A percentile compares a stretch with the other conserved stretches of the same genome.
Conservation (phyloP, 78 protist genomes). For the Protostelium mycophagum region DNA sequence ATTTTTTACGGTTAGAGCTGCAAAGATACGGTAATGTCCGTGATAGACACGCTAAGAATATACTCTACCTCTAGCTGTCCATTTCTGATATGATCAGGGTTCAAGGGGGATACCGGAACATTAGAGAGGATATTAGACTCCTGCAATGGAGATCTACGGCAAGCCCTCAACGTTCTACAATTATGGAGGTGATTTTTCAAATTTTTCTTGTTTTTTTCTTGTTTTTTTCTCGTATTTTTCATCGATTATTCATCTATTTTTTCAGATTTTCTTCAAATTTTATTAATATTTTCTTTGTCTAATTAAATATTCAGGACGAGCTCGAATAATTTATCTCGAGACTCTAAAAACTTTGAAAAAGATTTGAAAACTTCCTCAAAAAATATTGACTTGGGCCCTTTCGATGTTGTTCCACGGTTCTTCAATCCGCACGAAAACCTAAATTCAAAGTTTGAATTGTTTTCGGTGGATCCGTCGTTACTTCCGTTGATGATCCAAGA, state of each 20-base stretch:
- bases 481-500: constrained; percentile 63
- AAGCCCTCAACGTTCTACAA: neutral
- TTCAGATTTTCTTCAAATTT: too few relatives aligned
- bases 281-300: too few relatives aligned
- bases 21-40: too few relatives aligned
- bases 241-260: too few relatives aligned
- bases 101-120: neutral
- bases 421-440: constrained; percentile 1
- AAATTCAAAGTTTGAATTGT: constrained; percentile 13
- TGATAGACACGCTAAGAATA: neutral
- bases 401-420: constrained; percentile 9
- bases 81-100: neutral
- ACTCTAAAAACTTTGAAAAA: neutral
- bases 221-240: neutral
- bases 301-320: neutral
- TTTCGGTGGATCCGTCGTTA: constrained; percentile 36
- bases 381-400: constrained; percentile 39
- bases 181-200: neutral
- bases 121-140: neutral
- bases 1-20: constrained; percentile 16
- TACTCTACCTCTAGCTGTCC: neutral
- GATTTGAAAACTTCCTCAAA: constrained; percentile 10
- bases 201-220: neutral
- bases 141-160: neutral
- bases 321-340: neutral